Conservation (phyloP, 1,284 basidiomycete species). For the Ganoderma meredithae region DNA sequence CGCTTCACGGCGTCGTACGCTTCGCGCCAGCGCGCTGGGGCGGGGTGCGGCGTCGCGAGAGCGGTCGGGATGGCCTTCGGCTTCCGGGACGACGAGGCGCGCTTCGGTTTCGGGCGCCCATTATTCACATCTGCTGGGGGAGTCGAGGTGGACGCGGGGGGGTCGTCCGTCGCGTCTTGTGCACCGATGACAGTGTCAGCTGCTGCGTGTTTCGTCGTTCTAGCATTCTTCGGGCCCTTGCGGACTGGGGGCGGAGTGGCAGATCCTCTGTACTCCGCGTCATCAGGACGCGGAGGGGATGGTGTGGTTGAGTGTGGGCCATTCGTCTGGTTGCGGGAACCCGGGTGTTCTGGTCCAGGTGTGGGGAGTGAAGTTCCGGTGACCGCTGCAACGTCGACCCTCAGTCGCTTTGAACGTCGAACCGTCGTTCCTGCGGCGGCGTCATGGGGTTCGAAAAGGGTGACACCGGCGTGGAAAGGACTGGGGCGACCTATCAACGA, state of each 20-base stretch:
- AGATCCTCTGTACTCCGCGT: neutral
- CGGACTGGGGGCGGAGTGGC: neutral
- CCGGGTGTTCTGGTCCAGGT: neutral
- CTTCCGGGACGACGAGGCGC: constrained; percentile 46
- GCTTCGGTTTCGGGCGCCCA: constrained; percentile 29
- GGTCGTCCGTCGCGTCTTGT: neutral
- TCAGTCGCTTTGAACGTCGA: constrained; percentile 27
- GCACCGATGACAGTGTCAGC: too few species aligned
- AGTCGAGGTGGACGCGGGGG: neutral
- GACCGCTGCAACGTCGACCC: neutral
- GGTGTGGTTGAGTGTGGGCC: neutral
- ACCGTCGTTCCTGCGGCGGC: neutral
- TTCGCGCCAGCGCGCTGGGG: constrained; percentile 78
- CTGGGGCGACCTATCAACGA: constrained; percentile 22
- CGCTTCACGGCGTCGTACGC: constrained; percentile 79
- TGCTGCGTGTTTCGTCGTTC: neutral
- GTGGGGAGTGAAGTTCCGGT: neutral
- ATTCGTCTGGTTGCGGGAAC: too few species aligned
- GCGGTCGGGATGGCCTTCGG: constrained; percentile 58
- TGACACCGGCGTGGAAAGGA: constrained; percentile 27
- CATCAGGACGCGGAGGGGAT: neutral
- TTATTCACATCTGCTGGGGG: neutral
- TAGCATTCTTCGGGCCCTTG: neutral
- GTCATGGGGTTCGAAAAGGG: constrained; percentile 25
- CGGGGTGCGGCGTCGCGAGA: constrained; percentile 74